Evolutionary conservation across 352 stramenopile species (phyloP), one percentile per base, ranked within the genome.

Genomic region (Pythium dissimile): DNA sequence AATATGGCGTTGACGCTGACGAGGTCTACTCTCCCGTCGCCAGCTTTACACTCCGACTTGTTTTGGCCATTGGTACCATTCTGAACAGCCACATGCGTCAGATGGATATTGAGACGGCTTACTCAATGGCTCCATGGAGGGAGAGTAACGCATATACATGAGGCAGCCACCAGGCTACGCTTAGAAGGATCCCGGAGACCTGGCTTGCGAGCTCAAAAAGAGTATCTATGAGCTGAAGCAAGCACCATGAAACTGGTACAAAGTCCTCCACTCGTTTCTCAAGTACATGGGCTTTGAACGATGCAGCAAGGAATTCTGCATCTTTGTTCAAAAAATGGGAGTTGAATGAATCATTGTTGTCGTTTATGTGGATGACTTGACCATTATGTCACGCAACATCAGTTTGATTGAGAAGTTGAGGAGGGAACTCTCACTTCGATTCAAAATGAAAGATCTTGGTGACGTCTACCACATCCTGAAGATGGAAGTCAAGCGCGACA

Each of bases 391-490:
- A 20, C 24, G 30, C 3, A 20, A 56, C 9, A 54, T 66, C 21
- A 11, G 16, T 30, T 42, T 62, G n/a, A 64, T 73, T 12, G 51
- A 59, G 13, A 28, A 26, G 8, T 30, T 67, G 2, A 69, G 71
- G 35, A 24, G 32, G 1, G 57, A 74, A 15, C 23, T 71, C 11
- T 69, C 53, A 38, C 51, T 16, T 26, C 31, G 50, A 15, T 68
- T 74, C 37, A 69, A 74, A 56, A 68, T 74, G 58, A 69, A 74
- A 18, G 66, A 68, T 48, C 42, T 71, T 1, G 59, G 58, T 24
- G 61, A 72, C 18, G 60, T 69, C 46, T 42, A 72, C 47, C 68
- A 71, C 30, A 58, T 67, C n/a, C 62, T 74, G 7, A 73, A 60
- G 23, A 55, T 55, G 48, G 48, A 55, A 37, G 35, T 46, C 3